These are phyloP conservation scores for Penicillium sp. DNA, from an alignment of 2,329 filamentous ascomycete genomes.

Conservation along the genomic window DNA sequence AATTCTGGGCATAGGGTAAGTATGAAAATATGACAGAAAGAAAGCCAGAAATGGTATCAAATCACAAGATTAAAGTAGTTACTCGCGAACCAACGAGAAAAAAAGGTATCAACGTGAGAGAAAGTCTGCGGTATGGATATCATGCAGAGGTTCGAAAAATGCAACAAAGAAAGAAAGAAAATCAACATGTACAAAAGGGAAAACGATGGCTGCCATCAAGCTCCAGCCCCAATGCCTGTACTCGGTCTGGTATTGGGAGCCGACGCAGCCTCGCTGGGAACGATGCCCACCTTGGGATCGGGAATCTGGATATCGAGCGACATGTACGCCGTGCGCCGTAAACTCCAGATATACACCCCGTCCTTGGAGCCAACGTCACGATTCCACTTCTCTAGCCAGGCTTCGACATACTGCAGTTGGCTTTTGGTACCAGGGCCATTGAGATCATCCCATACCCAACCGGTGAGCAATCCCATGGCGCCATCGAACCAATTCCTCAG, in stretches of 20 bases:
- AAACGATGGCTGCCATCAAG: conserved; percentile 9
- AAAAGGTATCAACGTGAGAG: conserved; percentile 6
- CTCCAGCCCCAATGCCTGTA: conserved; percentile 28
- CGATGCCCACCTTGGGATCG: conserved; percentile 51
- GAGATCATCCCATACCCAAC: conserved; percentile 93
- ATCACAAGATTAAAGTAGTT: conserved; percentile 19
- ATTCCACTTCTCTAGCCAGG: conserved; percentile 88
- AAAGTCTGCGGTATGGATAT: conserved; percentile 25
- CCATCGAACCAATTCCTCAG: conserved; percentile 78
- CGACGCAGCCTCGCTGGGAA: conserved; percentile 40
- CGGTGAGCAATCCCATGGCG: conserved; percentile 76
- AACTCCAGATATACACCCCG: conserved; percentile 72
- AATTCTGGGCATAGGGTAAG: not conserved
- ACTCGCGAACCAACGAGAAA: conserved; percentile 7
- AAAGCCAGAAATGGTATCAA: conserved; percentile 11
- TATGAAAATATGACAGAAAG: conserved; percentile 8
- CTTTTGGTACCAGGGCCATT: conserved; percentile 76
- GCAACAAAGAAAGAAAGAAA: conserved; percentile 18
- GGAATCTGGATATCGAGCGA: conserved; percentile 57
- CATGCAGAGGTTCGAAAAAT: conserved; percentile 23
- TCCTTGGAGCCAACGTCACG: conserved; percentile 58
- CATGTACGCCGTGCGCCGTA: conserved; percentile 86
- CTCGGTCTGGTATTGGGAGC: conserved; percentile 37
- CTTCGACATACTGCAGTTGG: conserved; percentile 69
- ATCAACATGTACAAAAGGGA: conserved; percentile 16